phyloP scores from a whole-genome alignment of 2,329 filamentous ascomycete genomes.

The Xylaria sp. region DNA sequence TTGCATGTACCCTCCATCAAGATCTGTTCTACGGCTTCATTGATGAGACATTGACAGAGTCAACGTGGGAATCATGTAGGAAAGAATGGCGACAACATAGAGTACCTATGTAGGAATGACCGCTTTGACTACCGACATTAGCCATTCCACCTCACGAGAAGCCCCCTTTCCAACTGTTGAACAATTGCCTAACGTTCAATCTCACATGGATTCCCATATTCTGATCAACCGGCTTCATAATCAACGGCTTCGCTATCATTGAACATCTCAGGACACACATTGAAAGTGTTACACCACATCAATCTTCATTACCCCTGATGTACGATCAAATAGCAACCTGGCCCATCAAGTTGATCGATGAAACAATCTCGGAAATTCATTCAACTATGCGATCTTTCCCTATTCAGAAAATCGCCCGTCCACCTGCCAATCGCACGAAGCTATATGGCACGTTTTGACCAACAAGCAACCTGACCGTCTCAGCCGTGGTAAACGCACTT shows the following conservation, averaged over 20 bases:
- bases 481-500: slow-evolving; percentile 77
- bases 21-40: too few relatives aligned
- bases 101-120: too few relatives aligned
- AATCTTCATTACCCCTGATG: neutral
- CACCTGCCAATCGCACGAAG: slow-evolving; percentile 70
- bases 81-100: too few relatives aligned
- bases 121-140: too few relatives aligned
- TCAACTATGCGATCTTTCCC: neutral
- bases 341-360: neutral
- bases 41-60: too few relatives aligned
- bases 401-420: slow-evolving; percentile 43
- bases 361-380: neutral
- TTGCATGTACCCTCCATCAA: too few relatives aligned
- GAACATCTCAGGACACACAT: neutral
- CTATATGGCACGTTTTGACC: slow-evolving; percentile 85
- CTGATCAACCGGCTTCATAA: too few relatives aligned
- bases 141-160: too few relatives aligned
- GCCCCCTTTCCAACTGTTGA: too few relatives aligned
- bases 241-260: too few relatives aligned
- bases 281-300: neutral
- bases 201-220: neutral
- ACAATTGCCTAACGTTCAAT: neutral
- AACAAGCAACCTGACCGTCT: slow-evolving; percentile 70
- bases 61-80: too few relatives aligned
- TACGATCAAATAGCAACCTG: neutral